Evolutionary conservation across 2,329 filamentous ascomycete species (phyloP).

Genomic region (Ceratocystiopsis sp.): DNA sequence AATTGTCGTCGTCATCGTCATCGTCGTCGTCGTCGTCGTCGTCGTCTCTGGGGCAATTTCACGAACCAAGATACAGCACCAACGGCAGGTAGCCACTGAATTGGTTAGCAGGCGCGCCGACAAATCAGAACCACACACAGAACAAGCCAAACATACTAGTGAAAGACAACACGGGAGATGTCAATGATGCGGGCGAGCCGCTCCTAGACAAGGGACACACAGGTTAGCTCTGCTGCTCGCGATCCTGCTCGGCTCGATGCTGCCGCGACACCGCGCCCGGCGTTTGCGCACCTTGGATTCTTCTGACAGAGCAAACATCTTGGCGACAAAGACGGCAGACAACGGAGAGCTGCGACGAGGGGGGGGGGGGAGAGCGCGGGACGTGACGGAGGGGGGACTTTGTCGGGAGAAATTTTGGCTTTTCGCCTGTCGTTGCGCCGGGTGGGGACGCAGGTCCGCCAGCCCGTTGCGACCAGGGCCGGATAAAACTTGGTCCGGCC

Average conservation of each 20-base stretch:
- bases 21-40: neutral
- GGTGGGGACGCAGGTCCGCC: too few relatives aligned
- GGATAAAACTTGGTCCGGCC: too few relatives aligned
- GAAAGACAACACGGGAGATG: conserved; percentile 78
- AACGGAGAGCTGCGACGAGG: too few relatives aligned
- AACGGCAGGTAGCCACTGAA: conserved; percentile 82
- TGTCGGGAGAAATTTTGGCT: neutral
- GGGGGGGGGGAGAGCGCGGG: too few relatives aligned
- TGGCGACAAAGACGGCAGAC: conserved; percentile 13
- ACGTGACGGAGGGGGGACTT: neutral
- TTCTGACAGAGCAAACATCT: conserved; percentile 61
- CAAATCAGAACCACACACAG: neutral
- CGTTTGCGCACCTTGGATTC: conserved; percentile 66
- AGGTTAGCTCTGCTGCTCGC: neutral
- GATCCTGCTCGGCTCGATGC: neutral
- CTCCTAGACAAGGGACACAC: conserved; percentile 55
- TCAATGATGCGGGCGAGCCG: conserved; percentile 96
- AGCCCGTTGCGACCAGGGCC: too few relatives aligned
- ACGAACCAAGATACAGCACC: conserved; percentile 83
- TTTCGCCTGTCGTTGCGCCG: too few relatives aligned
- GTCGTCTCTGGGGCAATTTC: neutral
- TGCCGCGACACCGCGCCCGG: neutral
- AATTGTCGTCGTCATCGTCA: neutral
- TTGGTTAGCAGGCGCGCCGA: conserved; percentile 17
- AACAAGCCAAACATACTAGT: conserved; percentile 52